A percentile compares a stretch with the other conserved stretches of the same genome.
Evolutionary conservation across 148 eudicot species (phyloP).

Genomic region (Amaranthus palmeri): DNA sequence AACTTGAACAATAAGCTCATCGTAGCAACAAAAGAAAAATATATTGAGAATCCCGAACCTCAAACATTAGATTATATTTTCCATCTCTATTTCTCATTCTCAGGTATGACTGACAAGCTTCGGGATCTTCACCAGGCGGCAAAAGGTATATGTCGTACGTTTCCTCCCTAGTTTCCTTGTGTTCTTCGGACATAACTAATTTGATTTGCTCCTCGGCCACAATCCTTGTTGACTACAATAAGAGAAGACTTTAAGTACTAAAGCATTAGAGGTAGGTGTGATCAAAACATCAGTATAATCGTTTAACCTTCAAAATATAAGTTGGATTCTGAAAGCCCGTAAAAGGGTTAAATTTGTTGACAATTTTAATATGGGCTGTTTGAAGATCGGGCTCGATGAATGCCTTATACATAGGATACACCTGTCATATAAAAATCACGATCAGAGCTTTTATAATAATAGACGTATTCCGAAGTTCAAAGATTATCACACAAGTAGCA

Average conservation of each 20-base stretch:
- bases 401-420: conserved; percentile 98
- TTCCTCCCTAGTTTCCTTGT: conserved; percentile 71
- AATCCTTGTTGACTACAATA: conserved; percentile 65
- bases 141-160: conserved; percentile 93
- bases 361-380: conserved; percentile 88
- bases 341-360: conserved; percentile 89
- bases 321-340: conserved; percentile 92
- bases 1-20: conserved; percentile 13
- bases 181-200: conserved; percentile 56
- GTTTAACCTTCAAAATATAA: conserved; percentile 77
- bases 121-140: conserved; percentile 98
- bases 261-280: conserved; percentile 27
- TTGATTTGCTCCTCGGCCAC: conserved; percentile 70
- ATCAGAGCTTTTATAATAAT: conserved; percentile 15
- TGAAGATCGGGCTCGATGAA: conserved; percentile 93
- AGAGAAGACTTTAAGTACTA: conserved; percentile 40
- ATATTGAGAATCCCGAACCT: conserved; percentile 39
- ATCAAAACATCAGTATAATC: conserved; percentile 23
- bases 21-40: neutral
- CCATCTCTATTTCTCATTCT: conserved; percentile 99
- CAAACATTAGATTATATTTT: conserved; percentile 94
- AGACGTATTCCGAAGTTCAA: neutral
- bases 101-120: conserved; percentile 93
- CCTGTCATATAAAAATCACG: conserved; percentile 40
- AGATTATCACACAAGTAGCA: conserved; percentile 4